Percentiles rank a stretch among this genome's conserved stretches.
Conservation (phyloP, 202 grass and related monocot species). For the Saccharum hybrid region DNA sequence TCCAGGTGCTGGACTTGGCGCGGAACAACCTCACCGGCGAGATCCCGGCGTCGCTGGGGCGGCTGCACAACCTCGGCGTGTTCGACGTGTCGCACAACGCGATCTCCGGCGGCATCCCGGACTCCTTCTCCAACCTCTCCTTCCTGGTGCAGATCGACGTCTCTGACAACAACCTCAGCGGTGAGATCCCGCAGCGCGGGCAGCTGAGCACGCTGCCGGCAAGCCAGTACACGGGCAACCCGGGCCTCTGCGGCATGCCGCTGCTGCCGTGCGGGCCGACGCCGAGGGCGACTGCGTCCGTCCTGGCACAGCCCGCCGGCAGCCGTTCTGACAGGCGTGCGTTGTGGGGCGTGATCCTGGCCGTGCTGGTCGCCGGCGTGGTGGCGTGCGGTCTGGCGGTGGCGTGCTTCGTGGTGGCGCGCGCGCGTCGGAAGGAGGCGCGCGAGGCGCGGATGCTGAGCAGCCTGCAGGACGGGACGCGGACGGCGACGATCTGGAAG, state of each 20-base stretch:
- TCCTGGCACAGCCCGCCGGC: background rate
- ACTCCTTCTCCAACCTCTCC: constrained; percentile 90
- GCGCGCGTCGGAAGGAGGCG: constrained; percentile 52
- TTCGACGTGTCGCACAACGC: constrained; percentile 86
- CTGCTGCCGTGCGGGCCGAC: constrained; percentile 54
- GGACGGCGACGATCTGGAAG: constrained; percentile 83
- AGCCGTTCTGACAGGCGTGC: background rate
- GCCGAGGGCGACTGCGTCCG: constrained; percentile 47
- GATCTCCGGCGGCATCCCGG: constrained; percentile 70
- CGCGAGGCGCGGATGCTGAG: constrained; percentile 68
- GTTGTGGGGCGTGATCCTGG: constrained; percentile 36
- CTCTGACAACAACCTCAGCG: constrained; percentile 73
- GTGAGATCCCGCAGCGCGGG: constrained; percentile 75
- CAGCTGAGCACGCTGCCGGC: constrained; percentile 87
- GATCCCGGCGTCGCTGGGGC: constrained; percentile 69
- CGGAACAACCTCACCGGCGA: constrained; percentile 73
- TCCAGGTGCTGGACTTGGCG: constrained; percentile 88
- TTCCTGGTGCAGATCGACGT: constrained; percentile 93
- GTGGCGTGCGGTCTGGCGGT: constrained; percentile 52
- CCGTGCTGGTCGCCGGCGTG: constrained; percentile 49
- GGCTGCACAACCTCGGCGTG: constrained; percentile 75
- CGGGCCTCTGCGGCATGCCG: constrained; percentile 85
- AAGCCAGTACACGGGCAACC: constrained; percentile 79
- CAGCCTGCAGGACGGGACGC: constrained; percentile 73
- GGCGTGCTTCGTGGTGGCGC: constrained; percentile 57